phyloP scores from a whole-genome alignment of 2,329 filamentous ascomycete species.

The Xylaria sp. region DNA sequence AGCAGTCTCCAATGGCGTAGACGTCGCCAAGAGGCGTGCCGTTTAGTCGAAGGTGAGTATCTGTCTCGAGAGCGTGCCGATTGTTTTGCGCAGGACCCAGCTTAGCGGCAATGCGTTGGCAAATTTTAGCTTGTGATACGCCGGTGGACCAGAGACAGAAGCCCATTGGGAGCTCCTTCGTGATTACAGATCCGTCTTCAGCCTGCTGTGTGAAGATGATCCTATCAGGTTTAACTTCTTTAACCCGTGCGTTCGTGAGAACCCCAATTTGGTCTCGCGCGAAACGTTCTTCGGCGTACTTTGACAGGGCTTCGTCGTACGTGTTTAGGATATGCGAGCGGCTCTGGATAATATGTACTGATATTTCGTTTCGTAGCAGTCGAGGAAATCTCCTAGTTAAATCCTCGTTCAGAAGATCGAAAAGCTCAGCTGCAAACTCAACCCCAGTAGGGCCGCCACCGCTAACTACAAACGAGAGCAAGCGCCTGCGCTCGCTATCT shows the following conservation, averaged over 20 bases:
- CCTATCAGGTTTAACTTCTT: slow-evolving; percentile 81
- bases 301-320: slow-evolving; percentile 92
- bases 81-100: slow-evolving; percentile 82
- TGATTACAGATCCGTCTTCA: slow-evolving; percentile 73
- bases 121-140: slow-evolving; percentile 84
- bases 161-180: slow-evolving; percentile 92
- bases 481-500: slow-evolving; percentile 82
- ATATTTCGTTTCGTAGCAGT: slow-evolving; percentile 94
- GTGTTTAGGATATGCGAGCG: slow-evolving; percentile 96
- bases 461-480: slow-evolving; percentile 94
- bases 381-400: slow-evolving; percentile 81
- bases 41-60: slow-evolving; percentile 86
- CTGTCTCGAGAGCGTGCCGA: slow-evolving; percentile 89
- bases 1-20: slow-evolving; percentile 94
- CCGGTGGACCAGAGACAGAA: slow-evolving; percentile 99
- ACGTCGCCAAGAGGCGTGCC: slow-evolving; percentile 92
- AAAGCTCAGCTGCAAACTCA: slow-evolving; percentile 95
- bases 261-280: slow-evolving; percentile 90
- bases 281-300: slow-evolving; percentile 90
- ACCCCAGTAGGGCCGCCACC: slow-evolving; percentile 96
- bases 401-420: slow-evolving; percentile 95
- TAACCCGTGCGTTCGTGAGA: slow-evolving; percentile 89
- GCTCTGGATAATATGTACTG: slow-evolving; percentile 95
- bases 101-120: slow-evolving; percentile 75
- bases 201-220: slow-evolving; percentile 88